These are phyloP conservation scores for Colletotrichum sp. DNA, from an alignment of 2,329 filamentous ascomycete genomes.

Conservation along the genomic window DNA sequence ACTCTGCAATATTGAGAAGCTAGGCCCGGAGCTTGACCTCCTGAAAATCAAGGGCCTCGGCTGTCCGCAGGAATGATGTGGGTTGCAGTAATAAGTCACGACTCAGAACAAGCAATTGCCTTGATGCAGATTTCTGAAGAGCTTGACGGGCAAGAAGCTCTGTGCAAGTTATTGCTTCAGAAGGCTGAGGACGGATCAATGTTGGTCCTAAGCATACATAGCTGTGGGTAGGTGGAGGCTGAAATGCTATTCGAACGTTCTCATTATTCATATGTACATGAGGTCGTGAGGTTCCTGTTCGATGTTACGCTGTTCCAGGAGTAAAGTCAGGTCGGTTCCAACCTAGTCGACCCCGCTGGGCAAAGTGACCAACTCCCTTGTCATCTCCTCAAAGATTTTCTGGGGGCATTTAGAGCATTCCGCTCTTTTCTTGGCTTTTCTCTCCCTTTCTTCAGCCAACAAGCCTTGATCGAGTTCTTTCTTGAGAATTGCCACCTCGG, in stretches of 20 bases:
- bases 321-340: background rate
- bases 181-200: background rate
- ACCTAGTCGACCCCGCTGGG: background rate
- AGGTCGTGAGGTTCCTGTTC: background rate
- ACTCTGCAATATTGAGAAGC: background rate
- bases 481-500: background rate
- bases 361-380: background rate
- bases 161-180: background rate
- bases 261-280: background rate
- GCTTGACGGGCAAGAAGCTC: background rate
- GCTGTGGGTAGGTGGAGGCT: background rate
- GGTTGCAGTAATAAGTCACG: background rate
- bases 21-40: background rate
- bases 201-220: background rate
- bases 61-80: background rate
- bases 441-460: background rate
- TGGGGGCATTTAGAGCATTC: rapidly evolving
- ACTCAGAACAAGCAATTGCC: background rate
- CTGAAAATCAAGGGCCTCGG: background rate
- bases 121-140: background rate
- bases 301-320: background rate
- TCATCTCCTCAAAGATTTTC: rapidly evolving
- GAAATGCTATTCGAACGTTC: background rate
- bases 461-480: background rate
- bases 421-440: background rate